Evolutionary conservation across 1,284 basidiomycete genomes (phyloP).

Genomic region (Ceratobasidium theobromae): DNA sequence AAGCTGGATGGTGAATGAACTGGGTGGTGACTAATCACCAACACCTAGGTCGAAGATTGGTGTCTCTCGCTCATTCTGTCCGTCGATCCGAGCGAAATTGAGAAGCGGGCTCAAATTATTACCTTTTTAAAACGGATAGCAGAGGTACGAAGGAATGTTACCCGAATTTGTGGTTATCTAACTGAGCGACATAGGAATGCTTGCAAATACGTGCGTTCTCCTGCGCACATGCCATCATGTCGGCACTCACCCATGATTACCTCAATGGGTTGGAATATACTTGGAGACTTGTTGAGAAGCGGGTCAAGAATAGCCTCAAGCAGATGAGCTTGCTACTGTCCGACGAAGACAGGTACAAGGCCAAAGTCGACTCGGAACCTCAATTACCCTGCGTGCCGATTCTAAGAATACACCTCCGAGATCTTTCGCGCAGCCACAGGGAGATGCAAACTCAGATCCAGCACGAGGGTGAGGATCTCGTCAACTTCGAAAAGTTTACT

Average conservation of each 20-base stretch:
- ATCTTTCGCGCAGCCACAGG: constrained; percentile 1
- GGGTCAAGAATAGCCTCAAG: constrained; percentile 15
- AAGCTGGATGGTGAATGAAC: too few species aligned
- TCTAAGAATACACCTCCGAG: constrained; percentile 23
- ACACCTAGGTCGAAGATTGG: constrained; percentile 29
- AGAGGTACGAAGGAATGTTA: background rate
- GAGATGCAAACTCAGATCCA: constrained; percentile 10
- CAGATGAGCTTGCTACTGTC: constrained; percentile 11
- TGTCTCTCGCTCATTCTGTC: constrained; percentile 21
- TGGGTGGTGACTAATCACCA: too few species aligned
- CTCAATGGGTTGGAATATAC: constrained; percentile 20
- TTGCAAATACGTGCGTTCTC: constrained; percentile 20
- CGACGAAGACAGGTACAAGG: constrained; percentile 16
- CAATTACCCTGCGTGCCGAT: constrained; percentile 10
- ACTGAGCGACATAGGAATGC: background rate
- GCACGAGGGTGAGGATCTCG: background rate
- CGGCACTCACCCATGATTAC: constrained; percentile 5
- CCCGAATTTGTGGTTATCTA: background rate
- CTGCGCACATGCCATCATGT: constrained; percentile 21
- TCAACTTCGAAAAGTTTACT: constrained; percentile 26
- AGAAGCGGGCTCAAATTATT: constrained; percentile 14
- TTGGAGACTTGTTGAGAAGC: constrained; percentile 24
- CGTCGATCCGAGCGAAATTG: constrained; percentile 15
- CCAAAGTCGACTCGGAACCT: background rate
- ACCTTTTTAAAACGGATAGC: constrained; percentile 11